Conservation (phyloP, 768 basidiomycete species). For the Suillus brevipes region DNA sequence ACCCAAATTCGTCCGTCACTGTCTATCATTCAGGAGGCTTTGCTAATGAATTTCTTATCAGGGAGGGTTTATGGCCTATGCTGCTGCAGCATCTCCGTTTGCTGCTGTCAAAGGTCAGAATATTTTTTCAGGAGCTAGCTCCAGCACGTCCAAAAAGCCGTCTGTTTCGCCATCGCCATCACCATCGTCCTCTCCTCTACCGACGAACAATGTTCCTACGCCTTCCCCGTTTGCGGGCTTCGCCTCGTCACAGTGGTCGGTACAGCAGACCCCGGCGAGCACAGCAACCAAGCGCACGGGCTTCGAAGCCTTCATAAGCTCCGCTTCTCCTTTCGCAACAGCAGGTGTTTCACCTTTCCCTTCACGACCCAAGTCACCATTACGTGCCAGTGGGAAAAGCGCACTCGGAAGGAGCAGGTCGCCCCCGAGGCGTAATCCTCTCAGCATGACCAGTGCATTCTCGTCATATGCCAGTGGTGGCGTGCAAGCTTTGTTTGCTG, state of each 20-base stretch:
- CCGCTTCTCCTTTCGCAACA: constrained; percentile 50
- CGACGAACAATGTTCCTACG: constrained; percentile 22
- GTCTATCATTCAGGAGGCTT: constrained; percentile 16
- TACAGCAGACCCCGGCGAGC: constrained; percentile 26
- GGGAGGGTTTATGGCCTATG: constrained; percentile 82
- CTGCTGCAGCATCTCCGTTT: constrained; percentile 72
- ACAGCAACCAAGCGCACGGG: constrained; percentile 51
- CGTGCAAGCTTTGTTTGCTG: constrained; percentile 45
- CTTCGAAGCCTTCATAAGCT: constrained; percentile 56
- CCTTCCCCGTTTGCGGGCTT: constrained; percentile 25
- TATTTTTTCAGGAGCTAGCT: constrained; percentile 34
- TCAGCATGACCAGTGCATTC: constrained; percentile 53
- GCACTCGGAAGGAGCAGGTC: constrained; percentile 50
- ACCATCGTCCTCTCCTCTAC: constrained; percentile 18
- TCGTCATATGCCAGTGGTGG: constrained; percentile 56
- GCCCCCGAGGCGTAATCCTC: constrained; percentile 47
- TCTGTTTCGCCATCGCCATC: constrained; percentile 28
- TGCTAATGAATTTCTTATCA: constrained; percentile 25
- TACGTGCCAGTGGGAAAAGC: constrained; percentile 27
- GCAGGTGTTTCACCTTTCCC: constrained; percentile 31
- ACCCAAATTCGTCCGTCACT: constrained; percentile 48
- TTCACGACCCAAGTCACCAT: constrained; percentile 54
- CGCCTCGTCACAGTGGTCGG: constrained; percentile 16
- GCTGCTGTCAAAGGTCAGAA: constrained; percentile 71
- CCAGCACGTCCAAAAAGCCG: constrained; percentile 29